phyloP scores from a whole-genome alignment of 2,329 filamentous ascomycete genomes.

The Penicillium glabrum region DNA sequence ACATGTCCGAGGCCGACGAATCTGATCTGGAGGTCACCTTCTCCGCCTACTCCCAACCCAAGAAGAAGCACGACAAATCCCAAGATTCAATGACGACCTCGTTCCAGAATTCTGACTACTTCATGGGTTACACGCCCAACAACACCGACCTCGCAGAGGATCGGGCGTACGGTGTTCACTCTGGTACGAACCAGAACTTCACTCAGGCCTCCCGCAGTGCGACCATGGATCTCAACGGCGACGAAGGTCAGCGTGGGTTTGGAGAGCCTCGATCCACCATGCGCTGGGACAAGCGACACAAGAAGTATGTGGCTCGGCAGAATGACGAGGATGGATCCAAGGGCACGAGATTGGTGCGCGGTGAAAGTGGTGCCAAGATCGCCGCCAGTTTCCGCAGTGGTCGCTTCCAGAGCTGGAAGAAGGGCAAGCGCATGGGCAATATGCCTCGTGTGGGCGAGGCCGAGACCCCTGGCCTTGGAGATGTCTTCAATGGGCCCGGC shows the following conservation, averaged over 20 bases:
- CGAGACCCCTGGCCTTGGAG: slow-evolving; percentile 54
- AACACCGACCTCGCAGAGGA: slow-evolving; percentile 81
- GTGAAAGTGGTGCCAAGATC: slow-evolving; percentile 94
- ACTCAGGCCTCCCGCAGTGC: slow-evolving; percentile 81
- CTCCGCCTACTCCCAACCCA: slow-evolving; percentile 56
- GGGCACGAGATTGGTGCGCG: slow-evolving; percentile 72
- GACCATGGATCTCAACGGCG: slow-evolving; percentile 89
- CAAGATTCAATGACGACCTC: slow-evolving; percentile 49
- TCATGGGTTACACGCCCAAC: slow-evolving; percentile 93
- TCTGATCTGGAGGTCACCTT: slow-evolving; percentile 70
- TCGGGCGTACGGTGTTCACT: slow-evolving; percentile 88
- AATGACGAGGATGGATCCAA: slow-evolving; percentile 94
- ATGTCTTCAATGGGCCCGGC: slow-evolving; percentile 27
- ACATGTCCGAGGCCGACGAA: slow-evolving; percentile 62
- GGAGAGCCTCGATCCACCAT: slow-evolving; percentile 73
- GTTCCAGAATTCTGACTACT: slow-evolving; percentile 84
- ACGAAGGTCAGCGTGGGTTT: slow-evolving; percentile 77
- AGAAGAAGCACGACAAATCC: slow-evolving; percentile 49
- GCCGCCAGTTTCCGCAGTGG: slow-evolving; percentile 90
- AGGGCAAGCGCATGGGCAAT: slow-evolving; percentile 75
- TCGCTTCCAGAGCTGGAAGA: slow-evolving; percentile 90
- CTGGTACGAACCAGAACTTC: slow-evolving; percentile 75
- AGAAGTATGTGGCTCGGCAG: slow-evolving; percentile 86
- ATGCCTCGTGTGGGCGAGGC: slow-evolving; percentile 80
- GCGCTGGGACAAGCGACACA: slow-evolving; percentile 96